Base-by-base conservation (phyloP, 805 yeast species). In the Candida boleticola region DNA sequence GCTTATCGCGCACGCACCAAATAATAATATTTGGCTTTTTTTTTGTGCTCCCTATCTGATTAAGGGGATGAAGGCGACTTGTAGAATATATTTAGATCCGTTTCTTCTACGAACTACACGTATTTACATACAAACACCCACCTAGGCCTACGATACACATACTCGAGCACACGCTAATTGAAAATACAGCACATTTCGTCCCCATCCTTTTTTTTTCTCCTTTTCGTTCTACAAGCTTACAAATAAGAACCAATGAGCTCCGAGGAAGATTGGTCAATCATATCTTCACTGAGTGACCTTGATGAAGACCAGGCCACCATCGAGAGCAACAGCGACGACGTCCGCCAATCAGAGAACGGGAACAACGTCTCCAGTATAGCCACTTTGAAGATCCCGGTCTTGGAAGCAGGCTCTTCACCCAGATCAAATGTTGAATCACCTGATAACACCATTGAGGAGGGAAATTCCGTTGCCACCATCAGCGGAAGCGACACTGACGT, bases 251-350 rank as follows among this genome's bases (percentile, higher is more conserved):
- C 35, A 40, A 41, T 42, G 47, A 40, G 37, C 29, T 46, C 53
- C 23, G 74, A 69, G 36, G 75, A 70, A 54, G 75, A 70, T 36
- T 70, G 75, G 75, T 61, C 74, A 5, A 64, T 70, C 31, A 70
- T 70, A 17, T 66, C 72, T 6, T 68, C 74, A 9, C 61, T 63
- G 29, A 68, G 74, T 1, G 75, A 70, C 33, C 42, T 62, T 21
- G 68, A 65, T 32, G 68, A 64, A 27, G 71, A 65, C 11, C 60
- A 54, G 29, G 50, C 62, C 11, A 51, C 61, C 17, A 47, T 44
- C 29, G 34, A 41, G 21, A 45, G 35, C 35, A 16, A 53, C 19
- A 13, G n/a, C 26, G 44, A 32, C 18, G 37, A 29, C 10, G 29
- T 29, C 16, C 10, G 16, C 7, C 14, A 19, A 6, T 22, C 37